Evolutionary conservation across 352 stramenopile genomes (phyloP), one percentile per base, ranked within the genome.

Genomic region (Phytophthora foliorum): DNA sequence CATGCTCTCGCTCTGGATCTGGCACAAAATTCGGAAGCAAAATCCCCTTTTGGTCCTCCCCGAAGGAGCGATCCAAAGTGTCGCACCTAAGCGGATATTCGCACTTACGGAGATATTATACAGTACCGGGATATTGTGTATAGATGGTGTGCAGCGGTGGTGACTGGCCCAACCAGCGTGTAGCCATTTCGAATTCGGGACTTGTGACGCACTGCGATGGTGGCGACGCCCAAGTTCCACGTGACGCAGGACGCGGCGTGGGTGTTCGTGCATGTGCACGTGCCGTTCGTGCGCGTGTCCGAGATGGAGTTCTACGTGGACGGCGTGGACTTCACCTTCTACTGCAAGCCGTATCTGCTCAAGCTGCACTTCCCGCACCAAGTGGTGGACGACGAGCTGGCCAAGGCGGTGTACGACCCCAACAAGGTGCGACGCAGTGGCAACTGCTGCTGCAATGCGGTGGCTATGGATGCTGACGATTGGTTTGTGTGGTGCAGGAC

Each of bases 331-430:
- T 99, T 99, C 75, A 90, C 88, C 31, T 98, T 99, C 76, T 98
- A 93, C 76, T 98, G 96, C 76, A 98, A 98, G 63, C 98, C 98
- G 14, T 99, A 99, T 74, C 73, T 99, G 57, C 88, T 99, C 51
- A 98, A 98, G 65, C 79, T 99, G 41, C 86, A 93, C 57, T 97
- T 99, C 77, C 91, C 95, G 19, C 74, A 93, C 60, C 79, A 84
- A 63, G 83, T 97, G 10, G 78, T 95, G 34, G 94, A 98, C 70
- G 84, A 98, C 57, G 95, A 98, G 32, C 62, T 88, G 38, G 82
- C 86, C 39, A 98, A 97, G 75, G 89, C 88, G 11, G 90, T 97
- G 36, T 98, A 97, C 62, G 92, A 98, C 68, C 82, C 91, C 14
- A 94, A 96, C 67, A 86, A 93, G 75, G 90, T 96, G 42, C 46